Conservation (phyloP, 1,284 basidiomycete species). For the Cryptococcus floricola region DNA sequence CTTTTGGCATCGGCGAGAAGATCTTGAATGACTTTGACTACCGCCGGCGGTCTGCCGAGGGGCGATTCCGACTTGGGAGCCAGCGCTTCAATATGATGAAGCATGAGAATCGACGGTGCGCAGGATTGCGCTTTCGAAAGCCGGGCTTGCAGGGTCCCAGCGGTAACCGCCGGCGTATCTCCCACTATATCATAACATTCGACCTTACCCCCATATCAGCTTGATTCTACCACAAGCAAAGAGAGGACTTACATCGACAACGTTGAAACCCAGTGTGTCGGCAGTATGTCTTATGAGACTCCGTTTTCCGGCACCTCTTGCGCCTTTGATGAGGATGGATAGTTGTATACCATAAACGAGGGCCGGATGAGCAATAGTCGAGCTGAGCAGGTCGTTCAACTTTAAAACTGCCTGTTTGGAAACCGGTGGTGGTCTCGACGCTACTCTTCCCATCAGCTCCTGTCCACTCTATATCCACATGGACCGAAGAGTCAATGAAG, state of each 20-base stretch:
- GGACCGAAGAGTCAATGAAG: too few species aligned
- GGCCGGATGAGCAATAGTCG: slow-evolving; percentile 22
- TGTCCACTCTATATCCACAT: too few species aligned
- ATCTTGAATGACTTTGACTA: slow-evolving; percentile 36
- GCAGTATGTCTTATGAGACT: slow-evolving; percentile 40
- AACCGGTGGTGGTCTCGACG: slow-evolving; percentile 25
- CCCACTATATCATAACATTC: slow-evolving; percentile 81
- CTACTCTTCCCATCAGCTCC: slow-evolving; percentile 7
- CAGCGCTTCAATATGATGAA: slow-evolving; percentile 82
- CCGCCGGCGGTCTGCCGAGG: slow-evolving; percentile 55
- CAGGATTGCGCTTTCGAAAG: slow-evolving; percentile 77
- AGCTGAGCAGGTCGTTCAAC: slow-evolving; percentile 33
- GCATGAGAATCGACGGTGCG: slow-evolving; percentile 78
- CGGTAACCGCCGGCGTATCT: slow-evolving; percentile 74
- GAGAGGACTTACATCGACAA: slow-evolving; percentile 63
- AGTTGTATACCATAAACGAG: slow-evolving; percentile 25
- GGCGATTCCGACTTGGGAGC: slow-evolving; percentile 67
- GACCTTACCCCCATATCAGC: slow-evolving; percentile 55
- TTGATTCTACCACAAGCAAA: not conserved
- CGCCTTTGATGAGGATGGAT: slow-evolving; percentile 53
- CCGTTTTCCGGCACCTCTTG: slow-evolving; percentile 54
- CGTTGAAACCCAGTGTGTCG: slow-evolving; percentile 56
- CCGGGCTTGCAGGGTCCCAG: slow-evolving; percentile 67
- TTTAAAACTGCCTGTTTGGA: slow-evolving; percentile 12
- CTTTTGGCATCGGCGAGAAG: slow-evolving; percentile 15